phyloP scores from a whole-genome alignment of 2,329 filamentous ascomycete genomes.

The Venturia effusa region DNA sequence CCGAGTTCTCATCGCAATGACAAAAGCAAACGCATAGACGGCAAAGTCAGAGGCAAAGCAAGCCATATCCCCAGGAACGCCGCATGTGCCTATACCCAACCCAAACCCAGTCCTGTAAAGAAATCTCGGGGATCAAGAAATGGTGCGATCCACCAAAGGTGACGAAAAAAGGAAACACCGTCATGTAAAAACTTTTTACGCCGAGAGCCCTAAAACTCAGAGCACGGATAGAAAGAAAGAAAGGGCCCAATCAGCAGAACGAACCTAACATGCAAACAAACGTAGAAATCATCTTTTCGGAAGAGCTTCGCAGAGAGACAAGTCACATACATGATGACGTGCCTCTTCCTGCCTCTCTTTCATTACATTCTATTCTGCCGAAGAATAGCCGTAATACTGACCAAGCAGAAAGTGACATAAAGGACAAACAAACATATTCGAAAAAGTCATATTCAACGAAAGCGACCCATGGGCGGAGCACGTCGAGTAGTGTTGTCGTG shows the following conservation, averaged over 20 bases:
- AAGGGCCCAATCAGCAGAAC: background rate
- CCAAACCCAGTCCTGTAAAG: background rate
- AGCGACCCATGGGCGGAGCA: slow-evolving; percentile 6
- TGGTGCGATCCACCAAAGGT: background rate
- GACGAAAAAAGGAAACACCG: background rate
- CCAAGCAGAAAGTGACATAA: too few species aligned
- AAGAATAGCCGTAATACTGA: background rate
- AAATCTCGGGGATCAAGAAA: background rate
- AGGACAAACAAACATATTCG: too few species aligned
- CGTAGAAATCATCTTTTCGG: background rate
- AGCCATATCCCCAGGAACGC: background rate
- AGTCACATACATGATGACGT: background rate
- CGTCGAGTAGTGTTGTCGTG: slow-evolving; percentile 1
- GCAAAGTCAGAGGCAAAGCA: background rate
- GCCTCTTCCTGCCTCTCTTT: background rate
- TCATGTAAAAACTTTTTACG: background rate
- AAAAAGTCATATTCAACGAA: background rate
- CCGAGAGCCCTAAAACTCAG: background rate
- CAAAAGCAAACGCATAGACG: background rate
- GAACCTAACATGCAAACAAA: background rate
- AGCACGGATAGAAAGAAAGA: background rate
- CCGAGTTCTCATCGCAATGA: background rate
- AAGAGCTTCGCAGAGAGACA: background rate
- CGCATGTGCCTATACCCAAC: background rate
- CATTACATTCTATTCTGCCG: background rate